Base-by-base conservation (phyloP, 441 rosid genomes). In the Pelargonium citronellum region DNA sequence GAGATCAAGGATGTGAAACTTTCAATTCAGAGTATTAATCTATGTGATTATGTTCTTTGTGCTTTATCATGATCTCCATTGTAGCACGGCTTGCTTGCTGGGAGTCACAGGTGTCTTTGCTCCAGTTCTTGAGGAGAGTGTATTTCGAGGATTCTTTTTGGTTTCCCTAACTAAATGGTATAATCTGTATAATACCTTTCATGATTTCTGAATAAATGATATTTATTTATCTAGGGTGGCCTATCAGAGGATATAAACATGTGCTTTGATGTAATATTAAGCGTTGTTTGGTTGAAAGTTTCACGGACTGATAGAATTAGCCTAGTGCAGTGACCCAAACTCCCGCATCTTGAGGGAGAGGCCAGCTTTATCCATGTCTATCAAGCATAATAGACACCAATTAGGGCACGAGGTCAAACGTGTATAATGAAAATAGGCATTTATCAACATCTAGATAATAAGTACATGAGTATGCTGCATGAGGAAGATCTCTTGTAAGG, bases 101-200 rank as follows among this genome's bases (percentile, higher is more conserved):
- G 95, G 87, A 43, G 77, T 90, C 74, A 91, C 96, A 7, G 96
- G 97, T 51, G 68, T 91, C 82, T 85, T 91, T 72, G 99, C 99
- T 71, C 99, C 96, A 53, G 66, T 94, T 73, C 90, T 91, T 22
- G 99, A 94, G 79, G 98, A 94, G 83, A 89, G 89, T 4, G 81
- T 94, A 11, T 94, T 94, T 77, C 96, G 97, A 67, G 98, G 97
- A 43, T 94, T 94, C 84, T 85, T 91, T 62, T 85, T 94, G 99
- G 89, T 84, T 66, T 86, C 95, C 61, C 79, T 94, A 65, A 91
- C 99, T 71, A 91, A 90, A 80, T 94, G 97, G 99, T 91, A 83
- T 30, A 64, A 20, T 15, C 72, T 3, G 30, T 24, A 24, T 24
- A 24, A 24, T 24, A 24, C 6, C 8, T 66, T 72, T 16, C 75